Base-by-base conservation (phyloP, 257 asterid species). In the Solanum habrochaites region DNA sequence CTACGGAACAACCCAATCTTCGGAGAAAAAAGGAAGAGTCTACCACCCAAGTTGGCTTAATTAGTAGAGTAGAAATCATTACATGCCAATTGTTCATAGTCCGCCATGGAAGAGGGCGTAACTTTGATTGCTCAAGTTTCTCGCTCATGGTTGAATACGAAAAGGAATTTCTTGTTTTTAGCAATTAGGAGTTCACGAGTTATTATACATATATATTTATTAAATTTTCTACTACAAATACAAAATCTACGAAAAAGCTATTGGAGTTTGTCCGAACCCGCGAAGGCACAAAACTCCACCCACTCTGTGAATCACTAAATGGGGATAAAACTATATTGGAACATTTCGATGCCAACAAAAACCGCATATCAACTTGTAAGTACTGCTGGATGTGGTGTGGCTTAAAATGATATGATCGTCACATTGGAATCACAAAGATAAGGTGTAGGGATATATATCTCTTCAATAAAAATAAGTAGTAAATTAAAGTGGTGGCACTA, bases 401-500 rank as follows among this genome's bases (percentile, higher is more conserved):
- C n/a, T n/a, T n/a, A n/a, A n/a, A n/a, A n/a, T n/a, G n/a, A n/a
- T n/a, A n/a, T n/a, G n/a, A n/a, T n/a, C n/a, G n/a, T n/a, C n/a
- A n/a, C n/a, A n/a, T n/a, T n/a, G n/a, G n/a, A n/a, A n/a, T n/a
- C n/a, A n/a, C 83, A 83, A 78, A 72, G 4, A 85, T 56, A 20
- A 72, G 31, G 29, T n/a, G n/a, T n/a, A 43, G 35, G 69, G 86
- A 11, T 73, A 29, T 39, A 11, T 73, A 43, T 58, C 77, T 47
- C 40, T 45, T 39, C 31, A 77, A 60, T 58, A 23, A 80, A 23
- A 92, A 89, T 86, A 23, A 92, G 87, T 86, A 60, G 83, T 2
- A 77, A 91, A 91, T 90, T 40, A 70, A 70, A 87, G 84, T 87
- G 91, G 84, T 91, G 89, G 93, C 94, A 90, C 37, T 88, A 89